A percentile compares a stretch with the other conserved stretches of the same genome.
These are phyloP conservation scores for Neurospora africana DNA, from an alignment of 495 filamentous ascomycete genomes.

Conservation along the genomic window DNA sequence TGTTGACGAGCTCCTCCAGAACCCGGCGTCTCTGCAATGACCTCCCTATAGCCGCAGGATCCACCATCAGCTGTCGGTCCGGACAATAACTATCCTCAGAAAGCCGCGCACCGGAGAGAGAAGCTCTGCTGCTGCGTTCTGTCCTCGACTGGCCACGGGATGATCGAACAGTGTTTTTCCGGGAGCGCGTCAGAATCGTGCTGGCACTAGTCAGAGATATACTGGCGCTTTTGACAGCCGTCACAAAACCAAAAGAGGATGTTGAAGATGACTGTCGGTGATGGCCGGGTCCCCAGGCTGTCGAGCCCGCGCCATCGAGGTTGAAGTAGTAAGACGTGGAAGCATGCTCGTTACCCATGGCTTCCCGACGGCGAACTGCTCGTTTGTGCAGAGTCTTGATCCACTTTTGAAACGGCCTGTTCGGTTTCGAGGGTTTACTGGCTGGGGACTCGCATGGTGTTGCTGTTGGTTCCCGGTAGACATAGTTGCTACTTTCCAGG, in stretches of 20 bases:
- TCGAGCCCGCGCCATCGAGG: constrained; percentile 13
- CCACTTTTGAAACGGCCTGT: constrained; percentile 46
- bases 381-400: constrained; percentile 45
- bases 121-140: constrained; percentile 52
- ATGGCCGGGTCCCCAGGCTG: constrained; percentile 11
- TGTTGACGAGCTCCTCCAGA: constrained; percentile 71
- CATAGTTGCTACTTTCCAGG: constrained; percentile 16
- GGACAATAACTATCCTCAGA: constrained; percentile 59
- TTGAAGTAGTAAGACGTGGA: constrained; percentile 33
- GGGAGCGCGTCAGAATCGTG: constrained; percentile 45
- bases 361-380: constrained; percentile 29
- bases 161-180: constrained; percentile 39
- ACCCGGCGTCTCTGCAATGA: constrained; percentile 64
- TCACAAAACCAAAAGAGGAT: constrained; percentile 65
- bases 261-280: constrained; percentile 54
- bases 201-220: constrained; percentile 62
- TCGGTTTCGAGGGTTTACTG: constrained; percentile 3
- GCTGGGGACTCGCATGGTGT: background rate
- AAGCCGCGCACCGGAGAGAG: constrained; percentile 43
- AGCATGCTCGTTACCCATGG: constrained; percentile 13
- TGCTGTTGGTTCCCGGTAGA: constrained; percentile 8
- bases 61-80: constrained; percentile 43
- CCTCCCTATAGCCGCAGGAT: constrained; percentile 60
- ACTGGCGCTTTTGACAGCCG: constrained; percentile 65
- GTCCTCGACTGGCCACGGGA: constrained; percentile 45